Evolutionary conservation across 2,329 filamentous ascomycete species (phyloP), one percentile per base, ranked within the genome.

Genomic region (Hypocrella siamensis): DNA sequence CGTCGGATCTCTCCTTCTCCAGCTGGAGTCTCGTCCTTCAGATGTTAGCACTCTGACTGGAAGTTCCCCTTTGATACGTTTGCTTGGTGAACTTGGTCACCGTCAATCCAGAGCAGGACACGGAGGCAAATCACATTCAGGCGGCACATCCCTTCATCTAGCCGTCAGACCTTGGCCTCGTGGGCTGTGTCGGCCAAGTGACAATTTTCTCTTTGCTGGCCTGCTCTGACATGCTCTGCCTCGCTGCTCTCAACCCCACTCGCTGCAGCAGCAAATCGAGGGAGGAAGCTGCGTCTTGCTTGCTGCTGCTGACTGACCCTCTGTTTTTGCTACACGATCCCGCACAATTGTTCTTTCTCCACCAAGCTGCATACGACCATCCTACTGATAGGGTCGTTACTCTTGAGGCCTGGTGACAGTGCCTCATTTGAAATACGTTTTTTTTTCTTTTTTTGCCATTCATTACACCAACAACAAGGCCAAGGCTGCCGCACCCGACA

Each of bases 21-120:
- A 44, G 46, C 42, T 48, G 54, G 54, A 58, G 54, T 40, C 52
- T 57, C 36, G 44, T 54, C 36, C 54, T 53, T 39, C 51, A 53
- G 54, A 46, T 51, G 37, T 41, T 47, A 44, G 53, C 53, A 39
- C 53, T 53, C 43, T 57, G 54, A 57, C 51, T 48, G 30, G 33
- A 12, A 19, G 26, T n/a, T 19, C 17, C 19, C 26, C 15, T 17
- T 21, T 11, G 19, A 22, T 21, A 11, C 16, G 25, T 17, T 28
- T n/a, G 17, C 6, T n/a, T 15, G 8, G 17, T 18, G 9, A 18
- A 30, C 7, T 9, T 18, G 10, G 7, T 22, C 21, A 22, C 12
- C 12, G 21, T 12, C 21, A 12, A 12, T 22, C 21, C 21, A 22
- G n/a, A n/a, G n/a, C n/a, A n/a, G n/a, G n/a, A n/a, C n/a, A n/a